Evolutionary conservation across 225 moss, liverwort and hornwort genomes (phyloP).

Genomic region (Ulota crispa): DNA sequence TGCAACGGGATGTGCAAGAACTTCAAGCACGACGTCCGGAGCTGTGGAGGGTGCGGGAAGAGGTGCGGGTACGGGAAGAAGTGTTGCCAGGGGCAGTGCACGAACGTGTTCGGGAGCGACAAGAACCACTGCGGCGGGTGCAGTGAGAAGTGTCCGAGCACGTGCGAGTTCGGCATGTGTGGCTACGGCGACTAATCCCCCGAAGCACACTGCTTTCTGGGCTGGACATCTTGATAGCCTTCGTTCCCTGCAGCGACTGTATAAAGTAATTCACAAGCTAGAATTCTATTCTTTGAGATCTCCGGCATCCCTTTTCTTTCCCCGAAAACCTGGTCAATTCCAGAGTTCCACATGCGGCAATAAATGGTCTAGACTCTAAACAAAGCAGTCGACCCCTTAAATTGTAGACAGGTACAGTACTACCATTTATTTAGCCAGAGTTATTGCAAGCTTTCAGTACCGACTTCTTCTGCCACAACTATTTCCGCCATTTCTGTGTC

Average conservation of each 20-base stretch:
- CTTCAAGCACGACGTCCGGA: not conserved
- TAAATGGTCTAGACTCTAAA: no score
- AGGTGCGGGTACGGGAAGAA: constrained; percentile 6
- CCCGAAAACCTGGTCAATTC: no score
- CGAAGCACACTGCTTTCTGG: not conserved
- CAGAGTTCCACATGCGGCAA: not conserved
- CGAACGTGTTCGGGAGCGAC: constrained; percentile 26
- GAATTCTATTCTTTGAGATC: not conserved
- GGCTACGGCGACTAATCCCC: constrained; percentile 8
- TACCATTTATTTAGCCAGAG: no score
- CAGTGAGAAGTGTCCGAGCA: constrained; percentile 30
- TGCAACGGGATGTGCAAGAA: constrained; percentile 27
- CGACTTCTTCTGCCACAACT: no score
- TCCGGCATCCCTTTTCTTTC: no score
- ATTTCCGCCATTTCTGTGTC: no score
- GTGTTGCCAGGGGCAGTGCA: constrained; percentile 33
- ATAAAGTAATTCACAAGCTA: no score
- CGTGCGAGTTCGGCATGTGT: constrained; percentile 35
- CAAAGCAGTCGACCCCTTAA: no score
- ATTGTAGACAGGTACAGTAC: not conserved
- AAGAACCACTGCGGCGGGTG: constrained; percentile 29
- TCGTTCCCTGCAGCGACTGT: no score
- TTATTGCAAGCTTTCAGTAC: no score
- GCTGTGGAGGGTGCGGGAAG: constrained; percentile 29
- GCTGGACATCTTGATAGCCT: not conserved